phyloP scores from a whole-genome alignment of 2,329 filamentous ascomycete species.

The Dactylella cylindrospora region DNA sequence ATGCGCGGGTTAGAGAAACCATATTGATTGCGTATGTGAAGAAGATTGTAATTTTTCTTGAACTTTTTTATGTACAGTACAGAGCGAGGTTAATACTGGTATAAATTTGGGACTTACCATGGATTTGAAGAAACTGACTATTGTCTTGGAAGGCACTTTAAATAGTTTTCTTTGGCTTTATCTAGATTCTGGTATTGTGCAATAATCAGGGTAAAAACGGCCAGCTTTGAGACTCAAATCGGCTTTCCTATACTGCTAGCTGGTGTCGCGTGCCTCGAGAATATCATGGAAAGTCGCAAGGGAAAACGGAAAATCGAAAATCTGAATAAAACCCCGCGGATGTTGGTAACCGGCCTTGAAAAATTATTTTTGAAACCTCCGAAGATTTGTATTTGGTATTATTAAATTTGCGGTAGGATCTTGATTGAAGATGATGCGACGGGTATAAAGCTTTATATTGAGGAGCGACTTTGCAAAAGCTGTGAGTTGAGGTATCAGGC shows the following conservation, averaged over 20 bases:
- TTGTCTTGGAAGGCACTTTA: conserved; percentile 31
- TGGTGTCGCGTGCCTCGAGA: no score
- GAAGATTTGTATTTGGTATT: neutral
- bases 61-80: neutral
- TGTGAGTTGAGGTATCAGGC: conserved; percentile 42
- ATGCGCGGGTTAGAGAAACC: conserved; percentile 19
- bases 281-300: conserved; percentile 5
- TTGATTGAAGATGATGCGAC: conserved; percentile 17
- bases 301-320: neutral
- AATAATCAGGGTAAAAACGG: neutral
- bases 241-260: no score
- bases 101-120: conserved; percentile 13
- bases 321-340: no score
- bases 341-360: no score
- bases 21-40: conserved; percentile 8
- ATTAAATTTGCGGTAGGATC: conserved; percentile 19
- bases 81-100: neutral
- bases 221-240: no score
- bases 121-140: conserved; percentile 19
- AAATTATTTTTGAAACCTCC: no score
- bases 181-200: neutral
- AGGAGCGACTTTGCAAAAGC: conserved; percentile 24
- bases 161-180: conserved; percentile 3
- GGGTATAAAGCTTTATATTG: conserved; percentile 18
- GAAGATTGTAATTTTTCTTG: no score